A percentile compares a stretch with the other conserved stretches of the same genome.
These are phyloP conservation scores for Lentinula detonsa DNA, from an alignment of 768 basidiomycete species.

Conservation along the genomic window DNA sequence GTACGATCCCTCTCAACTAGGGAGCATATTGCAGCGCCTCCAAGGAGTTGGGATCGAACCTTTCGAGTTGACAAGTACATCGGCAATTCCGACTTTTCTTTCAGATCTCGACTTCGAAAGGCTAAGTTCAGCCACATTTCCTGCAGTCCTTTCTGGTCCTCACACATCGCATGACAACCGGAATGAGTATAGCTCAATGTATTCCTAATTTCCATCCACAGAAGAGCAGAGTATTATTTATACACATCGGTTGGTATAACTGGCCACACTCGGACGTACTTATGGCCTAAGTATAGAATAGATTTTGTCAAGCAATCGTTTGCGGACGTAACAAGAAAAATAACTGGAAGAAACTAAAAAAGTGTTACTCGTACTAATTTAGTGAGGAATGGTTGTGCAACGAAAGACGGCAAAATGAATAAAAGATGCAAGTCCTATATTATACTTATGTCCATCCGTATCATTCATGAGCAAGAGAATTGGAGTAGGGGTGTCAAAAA, in stretches of 20 bases:
- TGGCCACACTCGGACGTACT: not conserved
- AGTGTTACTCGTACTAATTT: not conserved
- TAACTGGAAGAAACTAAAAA: not conserved
- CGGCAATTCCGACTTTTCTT: not conserved
- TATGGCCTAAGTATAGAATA: not conserved
- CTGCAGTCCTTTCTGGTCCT: not conserved
- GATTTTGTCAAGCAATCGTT: not conserved
- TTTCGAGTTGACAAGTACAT: not conserved
- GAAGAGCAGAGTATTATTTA: not conserved
- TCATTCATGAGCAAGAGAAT: not conserved
- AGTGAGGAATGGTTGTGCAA: not conserved
- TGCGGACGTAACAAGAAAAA: not conserved
- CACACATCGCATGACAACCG: slow-evolving; percentile 13
- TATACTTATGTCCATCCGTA: slow-evolving; percentile 5
- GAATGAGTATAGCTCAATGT: slow-evolving; percentile 47
- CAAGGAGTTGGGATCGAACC: not conserved
- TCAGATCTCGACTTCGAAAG: too few relatives aligned
- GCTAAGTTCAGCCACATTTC: not conserved
- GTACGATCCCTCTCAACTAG: slow-evolving; percentile 1
- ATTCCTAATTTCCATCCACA: slow-evolving; percentile 34
- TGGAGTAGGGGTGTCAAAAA: slow-evolving; percentile 4
- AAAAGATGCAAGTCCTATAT: not conserved
- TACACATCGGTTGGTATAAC: slow-evolving; percentile 3
- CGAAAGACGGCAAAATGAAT: not conserved
- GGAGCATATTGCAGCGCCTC: not conserved